phyloP scores from a whole-genome alignment of 2,329 filamentous ascomycete genomes.

The Fusarium nanum region DNA sequence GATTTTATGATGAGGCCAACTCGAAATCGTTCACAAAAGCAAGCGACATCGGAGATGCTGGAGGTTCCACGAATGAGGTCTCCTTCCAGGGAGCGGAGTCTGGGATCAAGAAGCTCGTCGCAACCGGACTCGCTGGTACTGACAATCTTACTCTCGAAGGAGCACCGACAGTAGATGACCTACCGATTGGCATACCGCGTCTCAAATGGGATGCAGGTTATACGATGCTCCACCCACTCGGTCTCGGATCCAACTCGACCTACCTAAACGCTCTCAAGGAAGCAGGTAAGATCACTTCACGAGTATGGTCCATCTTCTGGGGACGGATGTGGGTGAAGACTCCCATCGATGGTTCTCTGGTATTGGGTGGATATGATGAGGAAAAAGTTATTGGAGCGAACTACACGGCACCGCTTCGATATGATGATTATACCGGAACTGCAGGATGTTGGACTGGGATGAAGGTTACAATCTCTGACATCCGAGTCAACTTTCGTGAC shows the following conservation, averaged over 20 bases:
- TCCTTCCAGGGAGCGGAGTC: constrained; percentile 34
- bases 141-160: constrained; percentile 29
- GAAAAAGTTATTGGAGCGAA: constrained; percentile 48
- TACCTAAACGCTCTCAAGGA: constrained; percentile 44
- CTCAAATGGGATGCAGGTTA: constrained; percentile 48
- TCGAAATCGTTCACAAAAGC: constrained; percentile 31
- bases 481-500: constrained; percentile 45
- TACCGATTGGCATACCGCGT: constrained; percentile 47
- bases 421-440: constrained; percentile 32
- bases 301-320: constrained; percentile 53
- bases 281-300: constrained; percentile 39
- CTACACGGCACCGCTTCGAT: constrained; percentile 42
- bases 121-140: constrained; percentile 40
- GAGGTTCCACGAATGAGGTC: constrained; percentile 28
- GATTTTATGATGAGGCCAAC: constrained; percentile 30
- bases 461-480: constrained; percentile 38
- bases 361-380: constrained; percentile 51
- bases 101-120: constrained; percentile 42
- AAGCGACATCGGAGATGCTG: constrained; percentile 26
- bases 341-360: constrained; percentile 47
- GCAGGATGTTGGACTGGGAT: constrained; percentile 38
- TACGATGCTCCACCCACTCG: constrained; percentile 46
- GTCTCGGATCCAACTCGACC: constrained; percentile 49
- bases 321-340: constrained; percentile 49
- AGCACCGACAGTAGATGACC: constrained; percentile 3